Conservation (phyloP, 441 rosid genomes). For the Mallotus japonicus region DNA sequence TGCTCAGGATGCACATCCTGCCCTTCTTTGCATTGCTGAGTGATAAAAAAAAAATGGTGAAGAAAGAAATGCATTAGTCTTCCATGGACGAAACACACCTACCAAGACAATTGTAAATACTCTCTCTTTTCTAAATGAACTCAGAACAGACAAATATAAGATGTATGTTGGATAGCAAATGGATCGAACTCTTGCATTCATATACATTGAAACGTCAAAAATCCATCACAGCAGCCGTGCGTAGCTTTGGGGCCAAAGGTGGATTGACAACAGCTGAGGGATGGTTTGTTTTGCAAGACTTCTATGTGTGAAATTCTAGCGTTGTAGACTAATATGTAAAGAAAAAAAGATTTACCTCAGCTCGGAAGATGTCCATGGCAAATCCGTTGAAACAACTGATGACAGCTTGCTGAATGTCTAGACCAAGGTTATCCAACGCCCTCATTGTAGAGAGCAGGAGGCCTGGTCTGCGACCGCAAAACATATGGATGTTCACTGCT, state of each 20-base stretch:
- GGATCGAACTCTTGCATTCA: too few relatives aligned
- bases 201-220: too few relatives aligned
- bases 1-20: constrained; percentile 63
- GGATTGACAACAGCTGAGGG: not conserved
- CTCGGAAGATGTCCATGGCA: constrained; percentile 75
- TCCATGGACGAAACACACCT: not conserved
- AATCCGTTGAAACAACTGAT: constrained; percentile 81
- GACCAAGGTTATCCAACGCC: constrained; percentile 68
- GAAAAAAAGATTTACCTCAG: constrained; percentile 46
- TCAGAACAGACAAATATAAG: too few relatives aligned
- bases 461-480: constrained; percentile 62
- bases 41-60: not conserved
- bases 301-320: too few relatives aligned
- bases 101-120: too few relatives aligned
- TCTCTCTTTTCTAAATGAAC: too few relatives aligned
- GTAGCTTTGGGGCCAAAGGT: too few relatives aligned
- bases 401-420: constrained; percentile 78
- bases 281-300: not conserved
- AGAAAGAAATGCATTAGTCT: not conserved
- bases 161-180: too few relatives aligned
- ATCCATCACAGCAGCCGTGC: too few relatives aligned
- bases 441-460: constrained; percentile 66
- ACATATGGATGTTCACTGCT: constrained; percentile 87
- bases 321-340: not conserved
- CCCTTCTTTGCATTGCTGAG: constrained; percentile 67